A percentile compares a stretch with the other conserved stretches of the same genome.
These are phyloP conservation scores for Coprinopsis strossmayeri DNA, from an alignment of 768 basidiomycete genomes.

Conservation along the genomic window DNA sequence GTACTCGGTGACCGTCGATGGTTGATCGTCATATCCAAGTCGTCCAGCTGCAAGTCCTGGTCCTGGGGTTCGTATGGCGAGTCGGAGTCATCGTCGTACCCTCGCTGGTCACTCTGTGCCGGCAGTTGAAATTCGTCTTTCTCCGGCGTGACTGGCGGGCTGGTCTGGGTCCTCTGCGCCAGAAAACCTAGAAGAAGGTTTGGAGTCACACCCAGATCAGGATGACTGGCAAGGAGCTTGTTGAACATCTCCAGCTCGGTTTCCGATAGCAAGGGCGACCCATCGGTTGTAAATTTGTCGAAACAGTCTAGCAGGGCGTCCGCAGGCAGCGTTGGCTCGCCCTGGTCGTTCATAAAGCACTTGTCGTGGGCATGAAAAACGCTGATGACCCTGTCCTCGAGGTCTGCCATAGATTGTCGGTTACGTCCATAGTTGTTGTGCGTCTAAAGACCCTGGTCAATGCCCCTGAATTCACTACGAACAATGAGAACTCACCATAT, in stretches of 20 bases:
- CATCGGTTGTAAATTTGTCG: conserved; percentile 39
- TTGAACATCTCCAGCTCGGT: conserved; percentile 60
- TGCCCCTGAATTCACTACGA: too few species aligned
- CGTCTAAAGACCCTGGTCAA: too few species aligned
- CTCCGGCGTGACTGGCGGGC: conserved; percentile 27
- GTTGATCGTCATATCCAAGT: conserved; percentile 10
- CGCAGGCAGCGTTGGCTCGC: conserved; percentile 63
- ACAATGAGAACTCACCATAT: too few species aligned
- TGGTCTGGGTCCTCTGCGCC: conserved; percentile 50
- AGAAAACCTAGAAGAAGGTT: conserved; percentile 58
- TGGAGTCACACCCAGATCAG: conserved; percentile 64
- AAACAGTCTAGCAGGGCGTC: conserved; percentile 66
- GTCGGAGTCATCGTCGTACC: conserved; percentile 8
- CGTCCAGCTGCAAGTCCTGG: conserved; percentile 9
- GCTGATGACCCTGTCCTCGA: too few species aligned
- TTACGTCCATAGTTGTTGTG: too few species aligned
- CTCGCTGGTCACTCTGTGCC: conserved; percentile 18
- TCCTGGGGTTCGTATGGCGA: neutral
- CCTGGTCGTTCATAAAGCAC: conserved; percentile 55
- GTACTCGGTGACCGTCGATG: conserved; percentile 50
- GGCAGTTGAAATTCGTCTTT: conserved; percentile 32
- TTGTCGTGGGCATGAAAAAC: too few species aligned
- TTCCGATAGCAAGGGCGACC: conserved; percentile 55
- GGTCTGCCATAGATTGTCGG: too few species aligned
- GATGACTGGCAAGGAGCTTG: conserved; percentile 47